Evolutionary conservation across 225 moss, liverwort and hornwort genomes (phyloP).

Genomic region (Bryoerythrophyllum caledonicum): DNA sequence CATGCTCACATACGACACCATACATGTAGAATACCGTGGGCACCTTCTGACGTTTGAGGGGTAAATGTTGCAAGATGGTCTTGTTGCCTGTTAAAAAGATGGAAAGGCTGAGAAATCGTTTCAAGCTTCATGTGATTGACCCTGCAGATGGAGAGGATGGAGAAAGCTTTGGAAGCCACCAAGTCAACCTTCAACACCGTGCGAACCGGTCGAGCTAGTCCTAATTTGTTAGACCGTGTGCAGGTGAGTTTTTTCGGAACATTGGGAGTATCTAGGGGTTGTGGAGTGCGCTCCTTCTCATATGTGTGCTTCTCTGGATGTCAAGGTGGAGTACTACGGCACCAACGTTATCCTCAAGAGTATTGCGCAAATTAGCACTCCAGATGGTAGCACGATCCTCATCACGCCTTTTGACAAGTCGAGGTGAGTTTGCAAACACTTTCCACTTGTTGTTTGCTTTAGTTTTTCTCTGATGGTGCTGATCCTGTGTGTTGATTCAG

Average conservation of each 20-base stretch:
- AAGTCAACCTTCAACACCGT: slow-evolving; percentile 79
- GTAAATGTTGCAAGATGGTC: not conserved
- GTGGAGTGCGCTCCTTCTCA: slow-evolving; percentile 16
- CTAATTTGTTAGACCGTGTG: slow-evolving; percentile 83
- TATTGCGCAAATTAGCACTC: slow-evolving; percentile 91
- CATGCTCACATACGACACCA: too few species aligned
- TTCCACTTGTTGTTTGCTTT: not conserved
- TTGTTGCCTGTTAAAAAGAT: not conserved
- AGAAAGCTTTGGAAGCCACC: slow-evolving; percentile 80
- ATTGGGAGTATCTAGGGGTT: slow-evolving; percentile 5
- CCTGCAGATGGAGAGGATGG: slow-evolving; percentile 94
- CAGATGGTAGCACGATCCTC: slow-evolving; percentile 91
- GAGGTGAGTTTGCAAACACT: slow-evolving; percentile 51
- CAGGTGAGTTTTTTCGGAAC: slow-evolving; percentile 55
- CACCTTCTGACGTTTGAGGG: too few species aligned
- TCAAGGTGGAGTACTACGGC: slow-evolving; percentile 93
- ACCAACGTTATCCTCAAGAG: slow-evolving; percentile 82
- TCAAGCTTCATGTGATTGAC: slow-evolving; percentile 1
- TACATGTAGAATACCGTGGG: too few species aligned
- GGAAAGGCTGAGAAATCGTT: not conserved
- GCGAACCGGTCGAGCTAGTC: slow-evolving; percentile 88
- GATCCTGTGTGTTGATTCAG: slow-evolving; percentile 44
- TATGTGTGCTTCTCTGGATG: slow-evolving; percentile 18
- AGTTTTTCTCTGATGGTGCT: slow-evolving; percentile 4
- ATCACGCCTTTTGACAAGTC: slow-evolving; percentile 94